Evolutionary conservation across 2,329 filamentous ascomycete species (phyloP), one percentile per base, ranked within the genome.

Genomic region (Colletotrichum simmondsii): DNA sequence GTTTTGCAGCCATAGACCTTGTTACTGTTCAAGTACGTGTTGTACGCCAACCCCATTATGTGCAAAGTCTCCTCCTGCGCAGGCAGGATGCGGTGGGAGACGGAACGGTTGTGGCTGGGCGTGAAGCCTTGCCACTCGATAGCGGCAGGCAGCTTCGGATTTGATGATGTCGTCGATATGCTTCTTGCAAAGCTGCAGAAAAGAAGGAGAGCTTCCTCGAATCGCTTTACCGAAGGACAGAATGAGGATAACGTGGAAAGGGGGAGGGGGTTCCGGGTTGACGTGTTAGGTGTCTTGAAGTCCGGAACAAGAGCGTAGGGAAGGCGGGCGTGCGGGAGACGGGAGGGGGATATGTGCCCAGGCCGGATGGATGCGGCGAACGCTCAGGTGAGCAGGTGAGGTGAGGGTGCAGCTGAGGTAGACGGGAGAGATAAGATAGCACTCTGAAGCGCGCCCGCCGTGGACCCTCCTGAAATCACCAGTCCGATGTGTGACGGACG

Each of bases 1-100:
- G 90, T 90, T 87, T 96, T 96, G 90, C 94, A 98, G 76, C 94
- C 95, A 83, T 97, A 97, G 81, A 98, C 96, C 84, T 94, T 94
- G 84, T 88, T 90, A 80, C 93, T 93, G 83, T 92, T 94, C 76
- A 98, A 92, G 83, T 98, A 98, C 74, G 94, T 92, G 85, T 98
- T 98, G 87, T 98, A 98, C 73, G 92, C 88, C 77, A 98, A 92
- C 77, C 95, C 95, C 95, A 98, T 98, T 68, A 75, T 84, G n/a
- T 28, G 19, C 11, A 62, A 57, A 42, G 59, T 49, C 53, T 67
- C 59, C 42, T 59, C 42, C 24, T 32, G 22, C n/a, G 24, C 46
- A 65, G 67, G 62, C 63, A 49, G 22, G 32, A 22, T 24, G 60
- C 32, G 24, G 46, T 14, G 16, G 37, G 26, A 53, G 19, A 42